Evolutionary conservation across 2,329 filamentous ascomycete species (phyloP), one percentile per base, ranked within the genome.

Genomic region (Lasiodiplodia hormozganensis): DNA sequence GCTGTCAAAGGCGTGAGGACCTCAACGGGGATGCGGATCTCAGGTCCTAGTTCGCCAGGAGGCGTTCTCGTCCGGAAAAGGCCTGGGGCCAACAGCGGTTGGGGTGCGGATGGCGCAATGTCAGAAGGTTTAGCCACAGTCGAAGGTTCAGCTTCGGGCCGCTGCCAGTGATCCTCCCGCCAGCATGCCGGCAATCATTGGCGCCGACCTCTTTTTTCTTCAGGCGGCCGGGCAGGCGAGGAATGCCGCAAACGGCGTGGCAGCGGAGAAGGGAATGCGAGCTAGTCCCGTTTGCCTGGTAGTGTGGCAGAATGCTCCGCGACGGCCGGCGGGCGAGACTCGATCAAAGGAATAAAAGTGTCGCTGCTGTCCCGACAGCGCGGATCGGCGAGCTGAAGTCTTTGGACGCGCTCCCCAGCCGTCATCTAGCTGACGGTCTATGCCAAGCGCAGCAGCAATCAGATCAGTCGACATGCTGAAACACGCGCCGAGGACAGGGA

Each of bases 231-330:
- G 66, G 23, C 51, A 36, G 56, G 57, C 34, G 38, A 64, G 60
- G 67, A 68, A 64, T 68, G 60, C 67, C 58, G 67, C 58, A 68
- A 68, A 52, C 67, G 60, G 67, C 67, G 67, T 68, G 67, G 52
- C 58, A 64, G 67, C 60, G 58, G 67, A 58, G 58, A 31, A 28
- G 31, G 58, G 58, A 68, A 68, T 68, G 67, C 40, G 7, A 11
- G 52, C 67, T 65, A 68, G n/a, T 18, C 66, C 66, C 11, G 49
- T 47, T 43, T 14, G 21, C 12, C 28, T 6, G 25, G 25, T 64
- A 47, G 47, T 31, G n/a, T 7, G 16, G 25, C 18, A 14, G n/a
- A 34, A 31, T 43, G n/a, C 40, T 49, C 57, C 38, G 60, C 43
- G 40, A 62, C 52, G 51, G 12, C 16, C 18, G 2, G 16, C n/a